Conservation (phyloP, 2,329 filamentous ascomycete genomes). For the Xylariales sp. region DNA sequence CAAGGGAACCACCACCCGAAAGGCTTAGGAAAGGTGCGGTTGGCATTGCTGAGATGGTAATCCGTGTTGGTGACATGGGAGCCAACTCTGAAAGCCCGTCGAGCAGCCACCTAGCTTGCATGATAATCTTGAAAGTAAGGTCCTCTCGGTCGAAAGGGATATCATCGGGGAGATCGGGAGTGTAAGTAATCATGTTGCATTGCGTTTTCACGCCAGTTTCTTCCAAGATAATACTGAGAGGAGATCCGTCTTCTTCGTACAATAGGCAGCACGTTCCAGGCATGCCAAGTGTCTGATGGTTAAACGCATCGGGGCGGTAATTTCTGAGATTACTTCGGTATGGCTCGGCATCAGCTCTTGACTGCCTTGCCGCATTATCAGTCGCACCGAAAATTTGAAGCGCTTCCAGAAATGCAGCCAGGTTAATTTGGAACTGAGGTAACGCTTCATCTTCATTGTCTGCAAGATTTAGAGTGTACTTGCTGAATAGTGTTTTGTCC, state of each 20-base stretch:
- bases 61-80: constrained; percentile 65
- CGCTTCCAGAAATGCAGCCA: constrained; percentile 84
- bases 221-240: constrained; percentile 79
- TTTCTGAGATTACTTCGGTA: constrained; percentile 59
- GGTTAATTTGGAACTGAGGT: constrained; percentile 80
- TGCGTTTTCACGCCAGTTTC: constrained; percentile 85
- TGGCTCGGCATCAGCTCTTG: constrained; percentile 54
- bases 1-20: constrained; percentile 56
- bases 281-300: constrained; percentile 75
- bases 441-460: constrained; percentile 39
- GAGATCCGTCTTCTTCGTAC: constrained; percentile 70
- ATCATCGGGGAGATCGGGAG: constrained; percentile 67
- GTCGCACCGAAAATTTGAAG: constrained; percentile 93
- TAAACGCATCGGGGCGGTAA: constrained; percentile 71
- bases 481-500: constrained; percentile 83
- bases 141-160: constrained; percentile 84
- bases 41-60: constrained; percentile 64
- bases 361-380: constrained; percentile 55
- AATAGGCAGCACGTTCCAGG: constrained; percentile 80
- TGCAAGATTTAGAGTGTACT: constrained; percentile 65
- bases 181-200: constrained; percentile 85
- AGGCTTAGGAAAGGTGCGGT: constrained; percentile 70
- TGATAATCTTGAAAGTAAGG: constrained; percentile 89
- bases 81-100: constrained; percentile 68
- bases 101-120: constrained; percentile 70